A percentile compares a stretch with the other conserved stretches of the same genome.
Conservation (phyloP, 2,329 filamentous ascomycete species). For the Fusarium coicis region DNA sequence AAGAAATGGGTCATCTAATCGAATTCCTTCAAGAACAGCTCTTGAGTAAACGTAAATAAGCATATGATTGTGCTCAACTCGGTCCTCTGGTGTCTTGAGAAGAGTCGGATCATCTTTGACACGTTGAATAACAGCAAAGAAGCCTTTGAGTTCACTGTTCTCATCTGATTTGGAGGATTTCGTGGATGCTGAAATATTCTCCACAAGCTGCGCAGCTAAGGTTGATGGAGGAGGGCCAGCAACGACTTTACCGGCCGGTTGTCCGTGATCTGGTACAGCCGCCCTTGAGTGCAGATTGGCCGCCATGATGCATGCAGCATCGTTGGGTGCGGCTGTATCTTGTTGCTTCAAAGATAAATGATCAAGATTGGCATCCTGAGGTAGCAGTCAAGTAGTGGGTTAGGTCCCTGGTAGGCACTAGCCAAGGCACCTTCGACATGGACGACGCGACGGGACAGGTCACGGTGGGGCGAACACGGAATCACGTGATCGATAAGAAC, state of each 20-base stretch:
- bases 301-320: constrained; percentile 48
- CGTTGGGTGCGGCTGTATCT: constrained; percentile 9
- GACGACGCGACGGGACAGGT: constrained; percentile 40
- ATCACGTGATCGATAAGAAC: constrained; percentile 29
- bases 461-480: constrained; percentile 34
- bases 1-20: constrained; percentile 75
- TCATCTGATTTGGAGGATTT: constrained; percentile 72
- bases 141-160: constrained; percentile 78
- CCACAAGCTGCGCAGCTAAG: constrained; percentile 86
- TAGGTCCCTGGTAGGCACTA: background rate
- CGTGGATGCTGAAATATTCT: constrained; percentile 76
- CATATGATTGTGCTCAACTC: constrained; percentile 82
- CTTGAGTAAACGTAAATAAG: constrained; percentile 86
- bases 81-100: constrained; percentile 72
- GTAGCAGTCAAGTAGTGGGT: background rate
- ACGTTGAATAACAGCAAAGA: constrained; percentile 68
- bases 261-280: constrained; percentile 28
- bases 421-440: background rate
- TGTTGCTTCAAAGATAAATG: constrained; percentile 5
- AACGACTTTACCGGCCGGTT: constrained; percentile 28
- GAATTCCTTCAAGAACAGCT: constrained; percentile 78
- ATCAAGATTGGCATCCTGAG: background rate
- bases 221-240: constrained; percentile 75
- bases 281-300: constrained; percentile 36
- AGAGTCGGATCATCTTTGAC: constrained; percentile 62